Evolutionary conservation across 805 yeast species (phyloP), one percentile per base, ranked within the genome.

Genomic region (Metschnikowia henanensis): DNA sequence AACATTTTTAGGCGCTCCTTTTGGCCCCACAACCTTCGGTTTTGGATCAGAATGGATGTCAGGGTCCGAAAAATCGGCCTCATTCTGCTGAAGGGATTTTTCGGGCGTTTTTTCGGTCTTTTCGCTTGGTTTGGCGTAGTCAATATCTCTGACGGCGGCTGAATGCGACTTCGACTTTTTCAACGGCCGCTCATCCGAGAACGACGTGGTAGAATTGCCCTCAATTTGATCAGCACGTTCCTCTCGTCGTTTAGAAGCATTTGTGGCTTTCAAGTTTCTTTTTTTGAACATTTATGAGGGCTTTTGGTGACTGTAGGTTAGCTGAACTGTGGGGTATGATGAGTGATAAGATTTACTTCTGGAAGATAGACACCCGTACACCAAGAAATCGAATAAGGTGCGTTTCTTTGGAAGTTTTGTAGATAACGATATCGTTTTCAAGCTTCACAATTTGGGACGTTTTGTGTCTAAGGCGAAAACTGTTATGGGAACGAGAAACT

Each of bases 1-100:
- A 22, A 91, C 73, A 45, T 68, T 67, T 9, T 52, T 57, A 0
- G 75, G 67, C 13, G 53, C 52, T 3, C 68, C 63, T 44, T 68
- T 67, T 16, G 61, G 54, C 12, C 54, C 55, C 3, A 39, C 43
- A 15, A 45, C 39, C 13, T 36, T 39, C 22, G 45, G 20, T 16
- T 35, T 33, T 3, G 16, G 15, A 35, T 19, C 23, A 20, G 26
- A 31, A 41, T 13, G 34, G 25, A 13, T 7, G n/a, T 17, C 7
- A 13, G 28, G 17, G 21, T 7, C 10, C n/a, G n/a, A n/a, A n/a
- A n/a, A n/a, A n/a, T n/a, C n/a, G n/a, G n/a, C n/a, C n/a, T n/a
- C n/a, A n/a, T n/a, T n/a, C n/a, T n/a, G n/a, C n/a, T n/a, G n/a
- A n/a, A 10, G 30, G 29, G 20, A 17, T 7, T 12, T 9, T 20